Conservation (phyloP, 2,329 filamentous ascomycete genomes). For the Colletotrichum godetiae region DNA sequence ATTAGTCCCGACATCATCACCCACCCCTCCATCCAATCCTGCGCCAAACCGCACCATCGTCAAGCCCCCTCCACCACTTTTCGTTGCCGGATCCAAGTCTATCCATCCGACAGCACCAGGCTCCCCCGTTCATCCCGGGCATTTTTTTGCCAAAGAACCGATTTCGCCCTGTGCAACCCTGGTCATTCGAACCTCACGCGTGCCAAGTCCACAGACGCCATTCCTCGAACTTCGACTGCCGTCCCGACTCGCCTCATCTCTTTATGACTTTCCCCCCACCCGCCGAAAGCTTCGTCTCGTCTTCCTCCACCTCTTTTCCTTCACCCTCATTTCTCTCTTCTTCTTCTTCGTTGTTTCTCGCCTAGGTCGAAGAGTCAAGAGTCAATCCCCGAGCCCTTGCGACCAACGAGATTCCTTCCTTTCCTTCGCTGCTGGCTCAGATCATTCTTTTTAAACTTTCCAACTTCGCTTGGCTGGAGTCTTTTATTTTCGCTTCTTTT, state of each 20-base stretch:
- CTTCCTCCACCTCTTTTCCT: slow-evolving; percentile 38
- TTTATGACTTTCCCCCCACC: slow-evolving; percentile 54
- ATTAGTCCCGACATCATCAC: slow-evolving; percentile 22
- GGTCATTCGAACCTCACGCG: slow-evolving; percentile 30
- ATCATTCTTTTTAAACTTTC: slow-evolving; percentile 52
- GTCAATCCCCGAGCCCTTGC: slow-evolving; percentile 47
- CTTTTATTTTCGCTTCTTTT: slow-evolving; percentile 43
- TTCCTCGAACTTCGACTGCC: slow-evolving; percentile 15
- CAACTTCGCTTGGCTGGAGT: slow-evolving; percentile 33
- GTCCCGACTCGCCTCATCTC: slow-evolving; percentile 36
- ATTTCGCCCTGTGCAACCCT: slow-evolving; percentile 27
- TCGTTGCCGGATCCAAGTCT: slow-evolving; percentile 29
- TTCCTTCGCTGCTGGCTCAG: slow-evolving; percentile 71
- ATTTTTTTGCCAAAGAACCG: slow-evolving; percentile 10
- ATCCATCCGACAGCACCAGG: slow-evolving; percentile 25
- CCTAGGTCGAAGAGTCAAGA: slow-evolving; percentile 57
- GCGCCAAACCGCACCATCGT: slow-evolving; percentile 17
- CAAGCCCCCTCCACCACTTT: slow-evolving; percentile 12
- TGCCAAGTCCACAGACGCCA: slow-evolving; percentile 26
- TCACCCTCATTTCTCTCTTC: slow-evolving; percentile 46
- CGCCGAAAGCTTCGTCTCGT: slow-evolving; percentile 38
- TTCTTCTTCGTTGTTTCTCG: slow-evolving; percentile 47
- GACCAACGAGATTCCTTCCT: slow-evolving; percentile 49
- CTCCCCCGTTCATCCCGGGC: slow-evolving; percentile 14
- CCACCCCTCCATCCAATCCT: slow-evolving; percentile 15